Base-by-base conservation (phyloP, 2,329 filamentous ascomycete species). In the Talaromyces sp. region DNA sequence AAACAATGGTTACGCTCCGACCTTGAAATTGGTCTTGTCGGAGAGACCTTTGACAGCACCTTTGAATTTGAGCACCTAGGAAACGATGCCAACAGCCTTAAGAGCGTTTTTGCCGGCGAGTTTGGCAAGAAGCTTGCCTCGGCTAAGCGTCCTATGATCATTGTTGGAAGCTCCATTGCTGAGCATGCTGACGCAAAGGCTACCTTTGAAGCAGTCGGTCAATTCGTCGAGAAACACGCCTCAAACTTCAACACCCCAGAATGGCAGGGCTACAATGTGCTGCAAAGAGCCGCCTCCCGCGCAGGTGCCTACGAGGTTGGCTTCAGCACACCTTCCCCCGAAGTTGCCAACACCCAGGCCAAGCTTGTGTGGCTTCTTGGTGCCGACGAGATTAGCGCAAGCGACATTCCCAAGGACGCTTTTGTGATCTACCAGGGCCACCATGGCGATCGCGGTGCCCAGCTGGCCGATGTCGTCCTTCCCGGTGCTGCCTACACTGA, bases 361-460 rank as follows among this genome's bases (percentile, higher is more conserved):
- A 99, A 98, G 84, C 92, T 99, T 72, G 81, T 99, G 73, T 99
- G 94, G 93, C 88, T 99, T 57, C 87, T 99, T 57, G 95, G 93
- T 68, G 95, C 95, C 31, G 95, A 99, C 75, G 95, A 99, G 81
- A 85, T 98, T 73, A 84, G 84, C 66, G 87, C 91, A 68, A 84
- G 86, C 63, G 92, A 97, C 69, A 91, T 99, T 62, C 95, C 95
- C 70, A 96, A 95, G 83, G 90, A 95, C 68, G 93, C 95, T 12
- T 99, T 98, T 74, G 89, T 99, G 65, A 86, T 99, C 71, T 99
- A 99, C 83, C 95, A 99, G 79, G 95, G 95, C 67, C 95, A 99
- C 78, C 95, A 99, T 78, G 95, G 95, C 78, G 95, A 99, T 80
- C 86, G 86, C 59, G 95, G 94, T 66, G 95, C 95, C 60, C 89